Conservation (phyloP, 352 stramenopile species). For the Globisporangium solare region DNA sequence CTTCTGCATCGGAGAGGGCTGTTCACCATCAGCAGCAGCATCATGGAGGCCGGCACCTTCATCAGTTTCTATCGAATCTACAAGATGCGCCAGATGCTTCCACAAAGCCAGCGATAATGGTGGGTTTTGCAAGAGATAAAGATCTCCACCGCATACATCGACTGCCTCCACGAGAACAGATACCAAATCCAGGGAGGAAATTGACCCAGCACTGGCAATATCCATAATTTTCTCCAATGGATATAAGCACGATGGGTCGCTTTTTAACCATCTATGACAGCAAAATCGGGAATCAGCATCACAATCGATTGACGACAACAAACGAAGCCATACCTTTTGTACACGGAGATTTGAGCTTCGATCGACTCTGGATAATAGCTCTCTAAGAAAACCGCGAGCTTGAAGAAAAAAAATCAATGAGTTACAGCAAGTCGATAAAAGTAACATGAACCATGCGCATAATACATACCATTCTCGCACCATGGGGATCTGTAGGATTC, state of each 20-base stretch:
- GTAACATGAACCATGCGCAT: no score
- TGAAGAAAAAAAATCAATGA: not conserved
- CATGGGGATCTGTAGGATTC: slow-evolving; percentile 55
- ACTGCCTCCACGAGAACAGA: slow-evolving; percentile 36
- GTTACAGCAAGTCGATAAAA: not conserved
- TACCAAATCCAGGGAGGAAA: slow-evolving; percentile 34
- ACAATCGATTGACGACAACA: no score
- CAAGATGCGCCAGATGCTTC: slow-evolving; percentile 44
- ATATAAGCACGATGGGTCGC: slow-evolving; percentile 38
- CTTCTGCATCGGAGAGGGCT: not conserved
- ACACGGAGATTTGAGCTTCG: slow-evolving; percentile 32
- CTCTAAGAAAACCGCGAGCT: slow-evolving; percentile 41
- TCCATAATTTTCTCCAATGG: slow-evolving; percentile 52
- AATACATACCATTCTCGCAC: slow-evolving; percentile 48
- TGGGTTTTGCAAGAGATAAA: slow-evolving; percentile 40
- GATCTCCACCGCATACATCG: slow-evolving; percentile 52
- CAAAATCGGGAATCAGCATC: no score
- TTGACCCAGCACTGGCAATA: slow-evolving; percentile 28
- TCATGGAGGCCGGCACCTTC: slow-evolving; percentile 7
- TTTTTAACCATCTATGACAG: slow-evolving; percentile 44
- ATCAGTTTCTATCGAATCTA: slow-evolving; percentile 29
- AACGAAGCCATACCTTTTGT: slow-evolving; percentile 19
- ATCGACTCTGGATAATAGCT: slow-evolving; percentile 43
- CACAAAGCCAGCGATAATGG: slow-evolving; percentile 32
- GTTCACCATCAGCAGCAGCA: not conserved